phyloP scores from a whole-genome alignment of 2,329 filamentous ascomycete genomes.

The Aureobasidium sp. region DNA sequence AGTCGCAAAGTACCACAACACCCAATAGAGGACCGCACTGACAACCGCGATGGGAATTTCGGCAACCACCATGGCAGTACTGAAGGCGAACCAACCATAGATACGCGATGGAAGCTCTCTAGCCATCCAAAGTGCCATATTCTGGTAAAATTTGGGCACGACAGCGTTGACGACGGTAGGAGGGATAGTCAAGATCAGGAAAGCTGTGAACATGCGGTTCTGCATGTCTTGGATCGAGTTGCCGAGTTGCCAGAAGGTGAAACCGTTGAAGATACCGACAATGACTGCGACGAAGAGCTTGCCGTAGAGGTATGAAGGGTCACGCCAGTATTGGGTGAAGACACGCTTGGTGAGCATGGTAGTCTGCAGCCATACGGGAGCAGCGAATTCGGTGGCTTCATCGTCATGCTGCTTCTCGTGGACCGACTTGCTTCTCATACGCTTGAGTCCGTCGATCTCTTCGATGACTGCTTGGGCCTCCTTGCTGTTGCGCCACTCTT shows the following conservation, averaged over 20 bases:
- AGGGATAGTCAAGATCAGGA: conserved; percentile 50
- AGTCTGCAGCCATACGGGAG: conserved; percentile 55
- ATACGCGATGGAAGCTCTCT: conserved; percentile 66
- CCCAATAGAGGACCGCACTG: conserved; percentile 58
- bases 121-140: conserved; percentile 63
- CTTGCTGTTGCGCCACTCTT: conserved; percentile 61
- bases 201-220: conserved; percentile 67
- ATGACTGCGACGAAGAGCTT: conserved; percentile 66
- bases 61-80: conserved; percentile 61
- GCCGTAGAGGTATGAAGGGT: conserved; percentile 67
- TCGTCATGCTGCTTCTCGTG: conserved; percentile 16
- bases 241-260: conserved; percentile 66
- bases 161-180: conserved; percentile 65
- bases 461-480: conserved; percentile 51
- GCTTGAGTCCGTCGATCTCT: conserved; percentile 59
- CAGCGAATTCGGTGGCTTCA: conserved; percentile 46
- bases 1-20: conserved; percentile 68
- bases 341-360: conserved; percentile 59
- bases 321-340: conserved; percentile 67
- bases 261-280: conserved; percentile 69
- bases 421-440: conserved; percentile 46
- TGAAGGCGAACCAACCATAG: conserved; percentile 71
- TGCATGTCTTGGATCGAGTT: conserved; percentile 61
- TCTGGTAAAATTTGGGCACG: conserved; percentile 69
- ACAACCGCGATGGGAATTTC: conserved; percentile 66